Evolutionary conservation across 2,329 filamentous ascomycete species (phyloP), one percentile per base, ranked within the genome.

Genomic region (Xylariaceae sp.): DNA sequence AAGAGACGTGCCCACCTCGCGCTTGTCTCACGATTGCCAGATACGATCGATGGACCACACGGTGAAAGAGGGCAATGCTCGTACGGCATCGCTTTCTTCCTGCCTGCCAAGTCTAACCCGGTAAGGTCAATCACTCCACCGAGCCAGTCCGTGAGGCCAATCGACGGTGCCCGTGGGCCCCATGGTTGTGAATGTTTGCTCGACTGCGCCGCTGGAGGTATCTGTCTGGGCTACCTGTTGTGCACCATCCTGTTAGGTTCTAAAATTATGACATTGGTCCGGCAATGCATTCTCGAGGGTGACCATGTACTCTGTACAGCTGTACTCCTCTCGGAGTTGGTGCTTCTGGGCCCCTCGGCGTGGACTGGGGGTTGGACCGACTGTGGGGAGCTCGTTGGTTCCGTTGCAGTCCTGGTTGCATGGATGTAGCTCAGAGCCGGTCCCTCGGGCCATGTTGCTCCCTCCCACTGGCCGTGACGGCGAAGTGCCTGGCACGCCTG

Each of bases 321-420:
- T n/a, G 36, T 35, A 31, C 43, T 26, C 24, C 15, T 17, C 15
- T 38, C 13, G 13, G 31, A 14, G 17, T 27, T 40, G 34, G 19
- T 31, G 19, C 16, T 34, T 17, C 4, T 30, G 27, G 31, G 34
- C 24, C 32, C 8, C 31, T 16, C 18, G 26, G 43, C 45, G 37
- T 48, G 47, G 46, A 38, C 43, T 47, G 54, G 55, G 56, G 50
- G 54, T 44, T 38, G 31, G 21, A 30, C n/a, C n/a, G n/a, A n/a
- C n/a, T n/a, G n/a, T n/a, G 18, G 21, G 6, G 21, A 6, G 21
- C 7, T 24, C 21, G 21, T 24, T 6, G 21, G 6, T 11, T 7
- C 21, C 11, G 21, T 6, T 24, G 21, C 11, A 24, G 7, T 24
- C 21, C 11, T 24, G 21, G 21, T 24, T 36, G 36, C 41, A 44